Base-by-base conservation (phyloP, 192 early-diverging fungal species). In the Umbelopsis vinacea region DNA sequence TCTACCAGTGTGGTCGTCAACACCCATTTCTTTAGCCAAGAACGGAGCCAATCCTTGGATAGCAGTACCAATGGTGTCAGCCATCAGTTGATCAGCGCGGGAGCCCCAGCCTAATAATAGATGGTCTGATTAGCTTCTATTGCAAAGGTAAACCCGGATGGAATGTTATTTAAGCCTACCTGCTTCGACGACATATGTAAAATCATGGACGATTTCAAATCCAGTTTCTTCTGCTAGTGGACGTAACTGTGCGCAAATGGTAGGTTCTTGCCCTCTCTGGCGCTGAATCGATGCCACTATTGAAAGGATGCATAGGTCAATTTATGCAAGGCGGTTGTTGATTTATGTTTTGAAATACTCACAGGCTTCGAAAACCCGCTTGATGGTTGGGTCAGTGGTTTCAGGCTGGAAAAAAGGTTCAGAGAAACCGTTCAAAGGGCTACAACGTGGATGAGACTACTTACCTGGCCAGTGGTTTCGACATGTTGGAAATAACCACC, bases 401-500 rank as follows among this genome's bases (percentile, higher is more conserved):
- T 29, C 33, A n/a, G 57, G 57, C 57, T 50, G n/a, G n/a, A 50
- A 15, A 17, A 50, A 17, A 15, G 11, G 7, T n/a, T 50, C 9
- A 50, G 48, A 15, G 19, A 50, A 5, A 21, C 48, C 9, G 5
- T 1, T 15, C 48, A 50, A 29, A 21, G 15, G 2, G 19, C 7
- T 21, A 17, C n/a, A 50, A 21, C 17, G 15, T 21, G 5, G 9
- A 50, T 15, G 48, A 17, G 15, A 15, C 15, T 50, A 6, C n/a
- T 50, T 21, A 50, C 48, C 6, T 38, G 38, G 35, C 14, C 26
- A n/a, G 33, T 63, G 12, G 57, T 37, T 17, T 63, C 57, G 33
- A 63, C 57, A 37, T 63, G 57, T 19, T 63, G 57, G 33, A 63
- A 63, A 29, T 63, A 63, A n/a, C 57, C 57, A 19, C 29, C 57